Percentiles rank a stretch among this genome's conserved stretches.
Evolutionary conservation across 345 rosid genomes (phyloP).

Genomic region (Dimocarpus longan): DNA sequence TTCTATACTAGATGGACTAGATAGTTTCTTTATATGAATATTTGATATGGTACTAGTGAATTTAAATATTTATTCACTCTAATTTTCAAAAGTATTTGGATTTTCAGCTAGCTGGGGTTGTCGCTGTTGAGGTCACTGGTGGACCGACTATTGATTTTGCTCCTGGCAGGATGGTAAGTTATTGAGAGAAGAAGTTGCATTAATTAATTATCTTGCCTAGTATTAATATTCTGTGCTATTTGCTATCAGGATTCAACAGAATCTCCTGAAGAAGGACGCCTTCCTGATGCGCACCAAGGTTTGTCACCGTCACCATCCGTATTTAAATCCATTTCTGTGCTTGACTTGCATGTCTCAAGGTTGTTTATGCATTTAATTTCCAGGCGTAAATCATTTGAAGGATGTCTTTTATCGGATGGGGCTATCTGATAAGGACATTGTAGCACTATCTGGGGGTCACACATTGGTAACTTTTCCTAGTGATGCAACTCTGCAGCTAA

Average conservation of each 20-base stretch:
- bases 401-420: constrained; percentile 87
- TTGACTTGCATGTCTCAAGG: background rate
- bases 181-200: background rate
- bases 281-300: constrained; percentile 77
- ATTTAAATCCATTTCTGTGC: background rate
- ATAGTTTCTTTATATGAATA: background rate
- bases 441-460: constrained; percentile 91
- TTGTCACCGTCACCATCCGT: background rate
- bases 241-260: constrained; percentile 54
- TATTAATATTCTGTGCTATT: background rate
- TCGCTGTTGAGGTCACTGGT: constrained; percentile 81
- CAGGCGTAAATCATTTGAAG: constrained; percentile 64
- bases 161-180: constrained; percentile 75
- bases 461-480: constrained; percentile 52
- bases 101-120: constrained; percentile 83
- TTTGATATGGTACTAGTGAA: background rate
- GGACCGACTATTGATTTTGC: constrained; percentile 70
- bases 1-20: background rate
- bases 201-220: too few relatives aligned
- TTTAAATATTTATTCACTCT: background rate
- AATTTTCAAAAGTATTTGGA: background rate
- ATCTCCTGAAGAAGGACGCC: constrained; percentile 72
- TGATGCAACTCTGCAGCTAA: background rate
- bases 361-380: constrained; percentile 10
- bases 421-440: constrained; percentile 81